Conservation (phyloP, 495 filamentous ascomycete genomes). For the Neurospora africana region DNA sequence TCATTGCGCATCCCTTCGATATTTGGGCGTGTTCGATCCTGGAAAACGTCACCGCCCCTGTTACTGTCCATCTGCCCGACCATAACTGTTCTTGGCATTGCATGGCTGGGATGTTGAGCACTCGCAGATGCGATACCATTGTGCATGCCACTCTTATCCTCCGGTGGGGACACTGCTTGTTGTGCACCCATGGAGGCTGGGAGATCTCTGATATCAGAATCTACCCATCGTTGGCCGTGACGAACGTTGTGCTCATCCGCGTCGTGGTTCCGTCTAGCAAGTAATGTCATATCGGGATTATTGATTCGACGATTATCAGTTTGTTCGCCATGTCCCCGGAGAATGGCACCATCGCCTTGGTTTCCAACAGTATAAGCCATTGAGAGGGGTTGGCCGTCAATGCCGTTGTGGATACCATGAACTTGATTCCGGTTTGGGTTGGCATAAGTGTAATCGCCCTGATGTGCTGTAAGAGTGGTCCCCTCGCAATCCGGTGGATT, state of each 20-base stretch:
- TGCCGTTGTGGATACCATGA: neutral
- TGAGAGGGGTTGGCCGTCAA: neutral
- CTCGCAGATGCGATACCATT: neutral
- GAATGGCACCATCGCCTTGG: neutral
- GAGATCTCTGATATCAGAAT: neutral
- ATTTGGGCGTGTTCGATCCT: conserved; percentile 4
- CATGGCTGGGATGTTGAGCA: neutral
- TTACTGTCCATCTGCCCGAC: neutral
- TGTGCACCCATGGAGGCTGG: neutral
- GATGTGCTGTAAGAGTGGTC: neutral
- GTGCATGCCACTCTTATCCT: neutral
- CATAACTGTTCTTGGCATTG: neutral
- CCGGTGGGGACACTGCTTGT: neutral
- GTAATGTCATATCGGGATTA: neutral
- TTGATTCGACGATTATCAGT: neutral
- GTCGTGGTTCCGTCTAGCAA: neutral
- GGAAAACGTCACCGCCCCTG: neutral
- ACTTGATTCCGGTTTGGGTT: neutral
- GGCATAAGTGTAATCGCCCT: neutral
- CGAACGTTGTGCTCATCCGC: neutral
- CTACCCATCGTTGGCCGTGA: neutral
- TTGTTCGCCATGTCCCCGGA: neutral
- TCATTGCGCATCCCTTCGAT: conserved; percentile 13
- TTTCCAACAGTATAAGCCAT: neutral
- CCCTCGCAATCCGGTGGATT: neutral